A percentile compares a stretch with the other conserved stretches of the same genome.
Conservation (phyloP, 1,284 basidiomycete species). For the Cerrena zonata region DNA sequence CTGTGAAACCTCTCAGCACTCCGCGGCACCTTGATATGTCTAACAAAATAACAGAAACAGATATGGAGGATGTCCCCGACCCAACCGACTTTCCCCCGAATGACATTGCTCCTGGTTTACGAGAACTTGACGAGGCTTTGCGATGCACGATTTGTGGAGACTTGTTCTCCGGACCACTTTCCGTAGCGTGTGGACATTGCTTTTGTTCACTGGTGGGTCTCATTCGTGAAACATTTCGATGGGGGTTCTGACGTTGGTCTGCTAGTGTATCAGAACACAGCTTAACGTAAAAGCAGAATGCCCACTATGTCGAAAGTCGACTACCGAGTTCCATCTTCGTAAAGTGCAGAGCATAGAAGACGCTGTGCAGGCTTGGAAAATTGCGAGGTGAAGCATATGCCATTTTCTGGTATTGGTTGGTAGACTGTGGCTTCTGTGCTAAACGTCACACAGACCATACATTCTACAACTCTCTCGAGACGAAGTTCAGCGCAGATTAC, state of each 20-base stretch:
- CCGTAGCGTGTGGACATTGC: constrained; percentile 65
- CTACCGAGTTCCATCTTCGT: constrained; percentile 54
- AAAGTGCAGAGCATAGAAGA: constrained; percentile 58
- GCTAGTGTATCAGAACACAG: constrained; percentile 60
- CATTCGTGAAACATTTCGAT: background rate
- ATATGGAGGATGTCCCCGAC: constrained; percentile 43
- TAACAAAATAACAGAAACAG: background rate
- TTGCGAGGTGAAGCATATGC: constrained; percentile 53
- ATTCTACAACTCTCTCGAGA: constrained; percentile 36
- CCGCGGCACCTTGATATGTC: too few species aligned
- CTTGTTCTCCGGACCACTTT: constrained; percentile 63
- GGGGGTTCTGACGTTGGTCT: background rate
- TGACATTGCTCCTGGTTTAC: constrained; percentile 43
- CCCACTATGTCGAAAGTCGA: constrained; percentile 54
- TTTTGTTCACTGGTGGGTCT: constrained; percentile 68
- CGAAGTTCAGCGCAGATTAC: constrained; percentile 20
- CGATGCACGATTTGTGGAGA: constrained; percentile 71
- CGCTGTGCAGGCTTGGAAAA: constrained; percentile 55
- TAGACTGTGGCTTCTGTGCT: background rate
- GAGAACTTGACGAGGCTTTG: constrained; percentile 54
- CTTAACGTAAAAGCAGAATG: constrained; percentile 55
- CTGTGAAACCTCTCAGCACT: too few species aligned
- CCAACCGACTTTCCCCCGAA: constrained; percentile 59
- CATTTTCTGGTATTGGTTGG: too few species aligned
- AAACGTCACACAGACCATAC: constrained; percentile 29